Base-by-base conservation (phyloP, 2,329 filamentous ascomycete species). In the Didymella pinodella region DNA sequence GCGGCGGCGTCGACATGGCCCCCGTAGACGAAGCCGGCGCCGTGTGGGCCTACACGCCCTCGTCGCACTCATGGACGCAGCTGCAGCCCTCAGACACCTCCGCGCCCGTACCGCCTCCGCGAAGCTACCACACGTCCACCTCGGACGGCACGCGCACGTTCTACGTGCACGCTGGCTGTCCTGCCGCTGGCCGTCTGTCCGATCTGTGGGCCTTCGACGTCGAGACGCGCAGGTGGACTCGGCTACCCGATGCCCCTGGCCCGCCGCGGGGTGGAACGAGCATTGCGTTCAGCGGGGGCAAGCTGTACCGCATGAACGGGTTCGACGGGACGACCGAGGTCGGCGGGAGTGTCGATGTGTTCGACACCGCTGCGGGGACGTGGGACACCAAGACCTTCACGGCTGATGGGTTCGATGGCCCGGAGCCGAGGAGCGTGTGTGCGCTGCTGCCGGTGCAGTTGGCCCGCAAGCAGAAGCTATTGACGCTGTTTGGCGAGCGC, bases 141-240 rank as follows among this genome's bases (percentile, higher is more conserved):
- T 87, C 87, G 59, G 84, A 88, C 44, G 89, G 88, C 4, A 85
- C 86, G 54, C 87, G 88, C 20, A 90, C 86, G 0, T 80, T 96
- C 45, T 89, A 91, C 71, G 74, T 96, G 31, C 92, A 96, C 73
- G 91, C 90, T 4, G 92, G 92, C 3, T 90, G 88, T 68, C 83
- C 90, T 0, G 83, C 85, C 6, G 83, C 79, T 28, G 89, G 87
- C 11, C 81, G 87, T 3, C 80, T 90, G 3, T 80, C 81, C 11
- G 92, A 96, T 71, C 77, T 93, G 6, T 96, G 92, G 92, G 86
- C 86, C 0, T 96, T 96, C 72, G 87, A 90, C 69, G 77, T 94
- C 25, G 80, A 79, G 47, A 82, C 82, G 7, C 80, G 82, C 52
- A 80, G 82, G 2, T 96, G 92, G 92, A 86, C 82, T 38, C 82